Evolutionary conservation across 495 filamentous ascomycete species (phyloP), one percentile per base, ranked within the genome.

Genomic region (Penicillium diatomitis): DNA sequence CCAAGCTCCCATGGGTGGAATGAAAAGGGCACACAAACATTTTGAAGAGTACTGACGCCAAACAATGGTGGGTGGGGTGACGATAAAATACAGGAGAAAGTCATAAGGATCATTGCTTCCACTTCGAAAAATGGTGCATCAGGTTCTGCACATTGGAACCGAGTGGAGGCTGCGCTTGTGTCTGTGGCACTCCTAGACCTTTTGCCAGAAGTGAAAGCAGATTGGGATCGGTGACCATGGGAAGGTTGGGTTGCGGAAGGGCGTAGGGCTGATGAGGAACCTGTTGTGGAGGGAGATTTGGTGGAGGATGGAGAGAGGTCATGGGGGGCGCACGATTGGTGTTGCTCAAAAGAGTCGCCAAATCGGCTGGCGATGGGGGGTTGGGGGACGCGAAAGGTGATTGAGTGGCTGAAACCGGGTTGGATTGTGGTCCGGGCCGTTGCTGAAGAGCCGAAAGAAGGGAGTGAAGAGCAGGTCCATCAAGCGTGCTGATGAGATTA

Each of bases 401-500:
- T 54, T 69, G 73, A n/a, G 60, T 49, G 29, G 64, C 55, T 33
- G 70, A 67, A n/a, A 71, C 65, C 35, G 71, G 60, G 40, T 60
- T 53, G 7, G 62, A 67, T 42, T 65, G 71, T 42, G 71, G 75
- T n/a, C 32, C 46, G 6, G 71, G 64, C 30, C 71, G 69, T 52
- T 72, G 71, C 51, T 73, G 72, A 32, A 74, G 60, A 5, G 79
- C 77, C 3, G 80, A 79, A 11, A 96, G 57, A 11, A 95, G 78
- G 31, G 81, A 82, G 56, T 89, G 84, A 3, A 96, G 69, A 6
- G 81, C 78, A 9, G 79, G 72, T 28, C 84, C 78, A 55, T 95
- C 86, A 9, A 95, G 69, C 32, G 80, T 73, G 6, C 81, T 73
- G 48, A 73, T 71, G 48, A 72, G 51, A 34, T 65, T 74, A 33